phyloP scores from a whole-genome alignment of 139 green algal genomes.

The Volvox africanus region DNA sequence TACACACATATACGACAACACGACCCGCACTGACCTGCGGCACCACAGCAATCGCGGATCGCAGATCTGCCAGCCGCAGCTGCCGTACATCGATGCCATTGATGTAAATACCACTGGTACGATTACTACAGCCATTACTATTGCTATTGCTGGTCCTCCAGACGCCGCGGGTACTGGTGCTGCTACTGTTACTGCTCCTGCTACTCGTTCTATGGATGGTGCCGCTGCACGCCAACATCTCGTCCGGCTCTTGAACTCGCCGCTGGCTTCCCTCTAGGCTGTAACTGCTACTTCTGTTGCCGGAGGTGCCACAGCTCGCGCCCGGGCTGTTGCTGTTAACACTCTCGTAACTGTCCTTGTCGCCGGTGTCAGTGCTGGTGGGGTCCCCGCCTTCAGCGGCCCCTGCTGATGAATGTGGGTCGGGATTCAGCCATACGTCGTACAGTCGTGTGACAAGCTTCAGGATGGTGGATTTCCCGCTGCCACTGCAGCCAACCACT shows the following conservation, averaged over 20 bases:
- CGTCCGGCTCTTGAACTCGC: neutral
- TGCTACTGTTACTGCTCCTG: neutral
- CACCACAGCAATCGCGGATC: constrained; percentile 89
- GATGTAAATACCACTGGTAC: constrained; percentile 56
- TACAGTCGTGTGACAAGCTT: constrained; percentile 85
- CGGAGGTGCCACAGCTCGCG: neutral
- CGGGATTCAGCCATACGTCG: constrained; percentile 55
- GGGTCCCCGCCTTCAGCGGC: neutral
- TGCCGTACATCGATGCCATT: constrained; percentile 83
- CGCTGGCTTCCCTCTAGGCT: neutral
- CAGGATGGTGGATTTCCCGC: constrained; percentile 92
- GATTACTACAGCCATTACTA: neutral
- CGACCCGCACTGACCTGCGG: constrained; percentile 60
- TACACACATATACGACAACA: neutral
- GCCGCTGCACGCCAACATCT: neutral
- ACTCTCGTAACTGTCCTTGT: neutral
- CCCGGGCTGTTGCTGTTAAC: neutral
- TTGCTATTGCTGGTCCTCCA: neutral
- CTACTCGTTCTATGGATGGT: neutral
- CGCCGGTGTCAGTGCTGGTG: neutral
- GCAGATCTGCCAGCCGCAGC: constrained; percentile 68
- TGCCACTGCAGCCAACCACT: constrained; percentile 88
- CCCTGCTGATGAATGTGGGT: neutral
- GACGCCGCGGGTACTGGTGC: neutral
- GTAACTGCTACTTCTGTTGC: neutral